A percentile compares a stretch with the other conserved stretches of the same genome.
phyloP scores from a whole-genome alignment of 2,329 filamentous ascomycete genomes.

The Alternaria sp. region DNA sequence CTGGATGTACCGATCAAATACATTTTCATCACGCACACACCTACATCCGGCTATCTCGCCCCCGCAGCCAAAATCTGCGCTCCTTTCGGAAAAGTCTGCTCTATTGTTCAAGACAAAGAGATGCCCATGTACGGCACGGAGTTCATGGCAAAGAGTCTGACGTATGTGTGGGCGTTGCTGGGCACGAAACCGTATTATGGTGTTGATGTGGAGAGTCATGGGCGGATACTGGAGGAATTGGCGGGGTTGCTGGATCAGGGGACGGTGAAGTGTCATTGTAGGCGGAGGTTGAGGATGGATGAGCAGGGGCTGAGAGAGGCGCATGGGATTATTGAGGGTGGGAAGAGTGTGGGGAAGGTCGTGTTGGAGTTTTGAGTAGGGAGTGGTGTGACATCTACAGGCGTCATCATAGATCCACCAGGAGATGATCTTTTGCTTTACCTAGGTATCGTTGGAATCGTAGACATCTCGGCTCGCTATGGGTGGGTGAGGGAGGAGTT shows the following conservation, averaged over 20 bases:
- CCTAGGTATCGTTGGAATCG: background rate
- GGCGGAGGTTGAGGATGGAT: constrained; percentile 5
- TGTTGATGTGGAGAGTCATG: constrained; percentile 3
- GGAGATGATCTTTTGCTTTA: background rate
- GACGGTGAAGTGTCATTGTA: constrained; percentile 4
- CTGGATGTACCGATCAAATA: constrained; percentile 7
- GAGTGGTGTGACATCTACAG: background rate
- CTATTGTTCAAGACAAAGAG: constrained; percentile 9
- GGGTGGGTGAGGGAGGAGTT: background rate
- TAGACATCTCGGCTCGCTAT: background rate
- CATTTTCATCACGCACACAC: constrained; percentile 10
- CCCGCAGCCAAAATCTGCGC: constrained; percentile 8
- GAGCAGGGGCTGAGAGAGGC: constrained; percentile 7
- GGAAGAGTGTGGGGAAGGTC: constrained; percentile 5
- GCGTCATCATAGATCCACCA: background rate
- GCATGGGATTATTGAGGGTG: constrained; percentile 5
- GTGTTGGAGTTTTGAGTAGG: constrained; percentile 3
- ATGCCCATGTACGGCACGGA: constrained; percentile 14
- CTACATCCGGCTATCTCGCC: constrained; percentile 2
- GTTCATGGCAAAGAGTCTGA: constrained; percentile 13
- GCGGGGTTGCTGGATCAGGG: constrained; percentile 2
- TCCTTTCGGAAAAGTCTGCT: constrained; percentile 4
- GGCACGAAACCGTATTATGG: constrained; percentile 12
- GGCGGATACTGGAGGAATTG: background rate
- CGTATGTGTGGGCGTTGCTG: constrained; percentile 4